Base-by-base conservation (phyloP, 2,329 filamentous ascomycete species). In the Dryadomyces quercus-mongolicae region DNA sequence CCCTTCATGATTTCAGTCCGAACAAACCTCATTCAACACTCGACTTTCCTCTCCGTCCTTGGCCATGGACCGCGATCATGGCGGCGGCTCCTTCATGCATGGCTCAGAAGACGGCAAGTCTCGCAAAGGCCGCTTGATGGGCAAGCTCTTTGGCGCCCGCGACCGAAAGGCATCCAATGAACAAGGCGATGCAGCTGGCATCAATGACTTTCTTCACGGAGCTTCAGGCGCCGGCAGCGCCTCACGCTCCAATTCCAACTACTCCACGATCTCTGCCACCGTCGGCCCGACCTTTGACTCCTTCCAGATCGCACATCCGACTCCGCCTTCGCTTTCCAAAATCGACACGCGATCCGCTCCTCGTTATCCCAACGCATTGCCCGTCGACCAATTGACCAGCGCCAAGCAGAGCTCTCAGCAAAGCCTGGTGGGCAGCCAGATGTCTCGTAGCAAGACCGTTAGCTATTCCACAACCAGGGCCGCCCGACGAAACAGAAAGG, bases 181-280 rank as follows among this genome's bases (percentile, higher is more conserved):
- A 56, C 66, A 47, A 4, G 55, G 67, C 51, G 68, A 67, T 13
- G 68, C 49, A 34, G 69, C 68, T 60, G 74, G 78, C 51, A 70
- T 85, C 58, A 74, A 82, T 62, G 75, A 75, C 60, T 84, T 85
- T 65, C 71, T 85, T 52, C 74, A 73, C 62, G 76, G 77, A 56
- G 70, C 73, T 42, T 68, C 77, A 6, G 16, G 7, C 21, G 15
- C 36, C 21, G 12, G n/a, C 18, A 13, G 1, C 42, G 21, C 53
- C 2, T 16, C 31, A 9, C 13, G 16, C 38, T 9, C 16, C 18
- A 21, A 25, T 31, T 18, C n/a, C 54, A n/a, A 34, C 53, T 13
- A n/a, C 36, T 18, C 49, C 15, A 48, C 54, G 8, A 43, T 44
- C 5, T 40, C 55, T 13, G 49, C 49, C 9, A 2, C 15, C 18